Percentiles rank a stretch among this genome's conserved stretches.
Evolutionary conservation across 768 basidiomycete genomes (phyloP).

Genomic region (Pseudohyphozyma bogoriensis): DNA sequence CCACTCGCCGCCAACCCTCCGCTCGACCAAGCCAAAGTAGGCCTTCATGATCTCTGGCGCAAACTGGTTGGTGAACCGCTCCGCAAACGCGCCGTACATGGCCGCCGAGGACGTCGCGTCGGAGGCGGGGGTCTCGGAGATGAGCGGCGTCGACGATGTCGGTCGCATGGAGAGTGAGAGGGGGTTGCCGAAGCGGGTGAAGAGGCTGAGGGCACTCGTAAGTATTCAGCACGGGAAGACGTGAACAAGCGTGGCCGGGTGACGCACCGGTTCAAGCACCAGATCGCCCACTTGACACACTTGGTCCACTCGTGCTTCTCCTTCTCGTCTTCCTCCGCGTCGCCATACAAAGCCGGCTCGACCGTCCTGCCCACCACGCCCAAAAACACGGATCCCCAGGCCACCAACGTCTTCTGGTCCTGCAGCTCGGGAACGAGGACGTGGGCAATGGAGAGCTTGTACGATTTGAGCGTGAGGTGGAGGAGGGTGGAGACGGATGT

Average conservation of each 20-base stretch:
- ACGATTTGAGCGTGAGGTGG: constrained; percentile 76
- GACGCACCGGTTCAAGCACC: constrained; percentile 63
- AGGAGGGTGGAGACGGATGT: constrained; percentile 53
- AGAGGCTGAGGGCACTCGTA: no score
- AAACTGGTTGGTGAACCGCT: constrained; percentile 85
- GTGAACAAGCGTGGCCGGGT: no score
- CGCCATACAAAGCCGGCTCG: constrained; percentile 49
- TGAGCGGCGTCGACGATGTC: no score
- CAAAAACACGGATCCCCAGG: constrained; percentile 75
- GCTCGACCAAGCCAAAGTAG: constrained; percentile 60
- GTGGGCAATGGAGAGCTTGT: constrained; percentile 69
- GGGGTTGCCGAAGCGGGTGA: constrained; percentile 78
- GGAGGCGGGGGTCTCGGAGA: no score
- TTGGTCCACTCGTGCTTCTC: constrained; percentile 82
- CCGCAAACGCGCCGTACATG: constrained; percentile 62
- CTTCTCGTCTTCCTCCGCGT: constrained; percentile 61
- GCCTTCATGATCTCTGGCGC: constrained; percentile 79
- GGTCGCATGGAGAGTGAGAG: constrained; percentile 70
- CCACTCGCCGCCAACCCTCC: constrained; percentile 59
- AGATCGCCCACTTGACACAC: constrained; percentile 86
- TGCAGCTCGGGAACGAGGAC: constrained; percentile 66
- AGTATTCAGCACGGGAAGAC: no score
- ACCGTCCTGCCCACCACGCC: constrained; percentile 57
- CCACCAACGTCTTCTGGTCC: constrained; percentile 57
- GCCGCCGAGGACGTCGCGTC: no score